Evolutionary conservation across 116 monocot genomes (phyloP), one percentile per base, ranked within the genome.

Genomic region (Phalaenopsis hybrid): DNA sequence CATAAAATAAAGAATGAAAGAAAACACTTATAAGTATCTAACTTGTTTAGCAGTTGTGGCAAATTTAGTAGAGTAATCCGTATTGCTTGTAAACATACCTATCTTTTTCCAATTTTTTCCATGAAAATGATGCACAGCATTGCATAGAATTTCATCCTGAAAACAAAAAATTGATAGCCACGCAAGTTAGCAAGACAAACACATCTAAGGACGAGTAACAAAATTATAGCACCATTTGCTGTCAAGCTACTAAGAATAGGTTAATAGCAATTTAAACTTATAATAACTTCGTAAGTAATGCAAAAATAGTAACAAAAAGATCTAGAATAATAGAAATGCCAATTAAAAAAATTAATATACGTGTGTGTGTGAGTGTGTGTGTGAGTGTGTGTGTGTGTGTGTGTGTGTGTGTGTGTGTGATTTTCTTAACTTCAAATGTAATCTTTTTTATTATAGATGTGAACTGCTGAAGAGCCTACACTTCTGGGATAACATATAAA

Each of bases 51-150:
- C 55, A 55, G 55, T 25, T 33, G 72, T 25, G 15, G 16, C 41
- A 72, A 25, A 16, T 72, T 31, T 3, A 70, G 33, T 33, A 33
- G 31, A 70, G 6, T 34, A 70, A 33, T 70, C 0, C 34, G 8
- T 70, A 12, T 70, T 13, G 33, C 33, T 34, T 51, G 9, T 51
- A 65, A 2, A 65, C 44, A 5, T 82, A 89, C 89, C 86, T 80
- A 89, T 89, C 78, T 86, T 89, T 82, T 89, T 89, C 89, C 89
- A 89, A 70, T 89, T 89, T 79, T 89, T 89, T 23, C 86, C 89
- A 52, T 84, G 78, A 75, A 68, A 86, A 44, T 76, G 79, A 20
- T 89, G 84, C 41, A 89, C 89, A 70, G 89, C 89, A 73, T 77
- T 81, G 74, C 72, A 77, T 76, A 89, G 50, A 76, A 84, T 84